Conservation (phyloP, 2,329 filamentous ascomycete species). For the Periconia macrospinosa region DNA sequence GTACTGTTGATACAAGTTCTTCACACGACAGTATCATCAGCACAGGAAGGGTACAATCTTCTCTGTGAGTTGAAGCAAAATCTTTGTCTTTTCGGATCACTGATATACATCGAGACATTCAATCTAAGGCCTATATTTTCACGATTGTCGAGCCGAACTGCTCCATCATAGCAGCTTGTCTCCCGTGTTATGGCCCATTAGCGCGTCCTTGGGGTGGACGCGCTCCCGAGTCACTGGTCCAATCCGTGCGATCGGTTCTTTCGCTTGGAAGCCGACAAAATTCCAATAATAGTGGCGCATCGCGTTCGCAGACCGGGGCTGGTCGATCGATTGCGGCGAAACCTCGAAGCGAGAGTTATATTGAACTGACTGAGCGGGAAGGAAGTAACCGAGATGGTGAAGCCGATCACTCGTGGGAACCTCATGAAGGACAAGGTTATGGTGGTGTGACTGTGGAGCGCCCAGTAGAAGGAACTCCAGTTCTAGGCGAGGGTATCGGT, state of each 20-base stretch:
- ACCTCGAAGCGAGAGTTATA: no score
- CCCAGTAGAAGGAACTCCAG: no score
- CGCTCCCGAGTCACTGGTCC: not conserved
- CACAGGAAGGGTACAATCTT: not conserved
- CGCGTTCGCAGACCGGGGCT: no score
- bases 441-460: no score
- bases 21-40: not conserved
- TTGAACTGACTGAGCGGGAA: no score
- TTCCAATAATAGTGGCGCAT: not conserved
- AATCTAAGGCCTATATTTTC: conserved; percentile 1
- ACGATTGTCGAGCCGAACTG: conserved; percentile 3
- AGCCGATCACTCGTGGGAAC: no score
- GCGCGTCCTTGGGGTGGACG: not conserved
- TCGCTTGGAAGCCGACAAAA: not conserved
- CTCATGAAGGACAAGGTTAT: no score
- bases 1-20: not conserved
- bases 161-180: not conserved
- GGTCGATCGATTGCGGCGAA: no score
- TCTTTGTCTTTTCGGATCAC: not conserved
- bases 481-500: no score
- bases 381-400: no score
- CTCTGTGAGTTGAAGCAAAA: not conserved
- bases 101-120: not conserved
- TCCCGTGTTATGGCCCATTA: not conserved
- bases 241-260: not conserved